A percentile compares a stretch with the other conserved stretches of the same genome.
Evolutionary conservation across 192 early-diverging fungal species (phyloP).

Genomic region (Rhizophagus clarus): DNA sequence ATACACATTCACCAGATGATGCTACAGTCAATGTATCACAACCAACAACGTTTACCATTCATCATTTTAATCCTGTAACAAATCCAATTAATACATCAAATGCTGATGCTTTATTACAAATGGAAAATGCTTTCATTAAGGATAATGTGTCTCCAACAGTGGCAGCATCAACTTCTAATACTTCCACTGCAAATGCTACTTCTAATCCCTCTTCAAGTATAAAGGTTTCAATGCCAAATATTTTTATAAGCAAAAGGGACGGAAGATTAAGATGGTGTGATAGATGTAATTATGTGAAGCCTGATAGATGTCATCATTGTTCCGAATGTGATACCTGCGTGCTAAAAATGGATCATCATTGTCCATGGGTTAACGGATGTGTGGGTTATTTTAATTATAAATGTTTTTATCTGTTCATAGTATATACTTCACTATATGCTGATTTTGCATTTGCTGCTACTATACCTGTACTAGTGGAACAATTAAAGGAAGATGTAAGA

Average conservation of each 20-base stretch:
- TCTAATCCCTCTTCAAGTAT: neutral
- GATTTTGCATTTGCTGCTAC: constrained; percentile 35
- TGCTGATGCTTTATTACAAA: constrained; percentile 16
- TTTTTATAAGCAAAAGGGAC: constrained; percentile 24
- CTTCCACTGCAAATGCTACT: neutral
- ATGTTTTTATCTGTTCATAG: constrained; percentile 42
- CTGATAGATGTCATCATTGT: constrained; percentile 59
- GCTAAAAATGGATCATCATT: constrained; percentile 59
- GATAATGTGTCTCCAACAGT: neutral
- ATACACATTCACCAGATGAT: neutral
- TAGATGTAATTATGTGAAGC: constrained; percentile 48
- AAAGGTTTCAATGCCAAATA: constrained; percentile 27
- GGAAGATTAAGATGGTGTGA: constrained; percentile 40
- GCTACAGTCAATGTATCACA: neutral
- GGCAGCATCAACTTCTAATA: neutral
- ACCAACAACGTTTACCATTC: constrained; percentile 10
- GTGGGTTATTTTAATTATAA: constrained; percentile 50
- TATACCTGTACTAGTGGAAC: constrained; percentile 32
- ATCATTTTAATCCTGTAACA: constrained; percentile 6
- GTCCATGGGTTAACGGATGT: constrained; percentile 54
- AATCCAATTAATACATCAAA: constrained; percentile 17
- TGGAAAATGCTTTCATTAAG: constrained; percentile 18
- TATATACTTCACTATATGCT: constrained; percentile 33
- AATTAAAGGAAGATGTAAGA: constrained; percentile 5
- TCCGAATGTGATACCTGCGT: constrained; percentile 53